phyloP scores from a whole-genome alignment of 1,284 basidiomycete species.

The Athelia psychrophila region DNA sequence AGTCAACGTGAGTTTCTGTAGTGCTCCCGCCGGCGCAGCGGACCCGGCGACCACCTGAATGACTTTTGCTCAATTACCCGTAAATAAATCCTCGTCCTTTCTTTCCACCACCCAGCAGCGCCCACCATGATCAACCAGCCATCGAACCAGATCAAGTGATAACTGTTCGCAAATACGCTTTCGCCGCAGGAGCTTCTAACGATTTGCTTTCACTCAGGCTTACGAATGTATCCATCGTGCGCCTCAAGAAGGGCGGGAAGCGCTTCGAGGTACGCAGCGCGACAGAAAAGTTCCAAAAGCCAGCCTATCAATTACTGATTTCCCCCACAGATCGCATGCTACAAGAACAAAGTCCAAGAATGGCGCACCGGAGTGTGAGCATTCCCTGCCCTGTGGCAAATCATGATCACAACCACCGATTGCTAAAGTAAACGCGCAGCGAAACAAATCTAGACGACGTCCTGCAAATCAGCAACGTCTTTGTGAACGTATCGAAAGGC shows the following conservation, averaged over 20 bases:
- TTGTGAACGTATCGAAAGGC: constrained; percentile 96
- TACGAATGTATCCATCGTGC: constrained; percentile 95
- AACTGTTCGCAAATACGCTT: constrained; percentile 2
- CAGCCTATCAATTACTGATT: constrained; percentile 1
- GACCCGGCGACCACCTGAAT: too few species aligned
- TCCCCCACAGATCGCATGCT: constrained; percentile 83
- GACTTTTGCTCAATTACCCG: too few species aligned
- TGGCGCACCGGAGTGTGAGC: constrained; percentile 89
- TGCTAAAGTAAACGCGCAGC: constrained; percentile 33
- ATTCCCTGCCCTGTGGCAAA: too few species aligned
- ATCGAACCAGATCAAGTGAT: constrained; percentile 83
- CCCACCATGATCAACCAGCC: constrained; percentile 69
- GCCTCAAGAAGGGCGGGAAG: constrained; percentile 95
- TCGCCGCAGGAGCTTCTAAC: background rate
- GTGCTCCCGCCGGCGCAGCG: background rate
- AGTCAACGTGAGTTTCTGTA: background rate
- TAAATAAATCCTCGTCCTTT: background rate
- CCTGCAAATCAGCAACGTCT: constrained; percentile 95
- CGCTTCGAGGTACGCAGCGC: constrained; percentile 84
- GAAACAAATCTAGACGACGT: constrained; percentile 96
- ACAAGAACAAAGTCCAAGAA: constrained; percentile 99
- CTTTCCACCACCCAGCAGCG: background rate
- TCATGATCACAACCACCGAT: constrained; percentile 5
- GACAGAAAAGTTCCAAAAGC: background rate
- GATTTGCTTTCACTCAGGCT: constrained; percentile 48